Evolutionary conservation across 768 basidiomycete genomes (phyloP).

Genomic region (Suillus hirtellus): DNA sequence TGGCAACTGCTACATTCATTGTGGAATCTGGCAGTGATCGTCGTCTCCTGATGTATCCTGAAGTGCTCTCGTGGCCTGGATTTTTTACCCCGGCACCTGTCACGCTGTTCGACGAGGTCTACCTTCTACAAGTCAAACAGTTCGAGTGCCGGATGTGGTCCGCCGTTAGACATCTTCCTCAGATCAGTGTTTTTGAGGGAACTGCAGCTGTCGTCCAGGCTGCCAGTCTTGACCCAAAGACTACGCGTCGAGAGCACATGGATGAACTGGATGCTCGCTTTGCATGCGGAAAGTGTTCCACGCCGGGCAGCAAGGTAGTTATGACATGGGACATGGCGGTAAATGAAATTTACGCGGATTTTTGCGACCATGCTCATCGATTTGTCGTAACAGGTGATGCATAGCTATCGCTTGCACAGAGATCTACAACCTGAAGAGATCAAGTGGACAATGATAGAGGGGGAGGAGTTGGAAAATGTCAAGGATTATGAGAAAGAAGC

Average conservation of each 20-base stretch:
- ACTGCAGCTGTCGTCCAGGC: not conserved
- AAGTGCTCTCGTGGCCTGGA: slow-evolving; percentile 6
- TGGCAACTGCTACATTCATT: slow-evolving; percentile 4
- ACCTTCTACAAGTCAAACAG: not conserved
- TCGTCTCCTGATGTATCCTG: slow-evolving; percentile 6
- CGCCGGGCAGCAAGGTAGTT: not conserved
- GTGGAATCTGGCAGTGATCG: not conserved
- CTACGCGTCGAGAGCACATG: slow-evolving; percentile 6
- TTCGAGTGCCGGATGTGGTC: slow-evolving; percentile 2
- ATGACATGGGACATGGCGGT: slow-evolving; percentile 9
- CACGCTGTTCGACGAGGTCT: not conserved
- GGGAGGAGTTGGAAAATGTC: not conserved
- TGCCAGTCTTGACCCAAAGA: slow-evolving; percentile 2
- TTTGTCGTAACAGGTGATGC: not conserved
- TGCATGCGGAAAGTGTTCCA: slow-evolving; percentile 6
- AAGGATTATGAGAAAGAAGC: not conserved
- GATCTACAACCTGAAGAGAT: not conserved
- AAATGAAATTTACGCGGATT: not conserved
- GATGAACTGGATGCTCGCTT: slow-evolving; percentile 6
- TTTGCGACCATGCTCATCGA: not conserved
- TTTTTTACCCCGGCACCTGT: not conserved
- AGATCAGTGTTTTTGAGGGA: not conserved
- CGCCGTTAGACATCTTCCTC: not conserved
- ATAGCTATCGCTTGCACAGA: slow-evolving; percentile 2
- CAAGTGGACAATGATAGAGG: slow-evolving; percentile 2